Evolutionary conservation across 345 rosid species (phyloP).

Genomic region (Salix dunnii): DNA sequence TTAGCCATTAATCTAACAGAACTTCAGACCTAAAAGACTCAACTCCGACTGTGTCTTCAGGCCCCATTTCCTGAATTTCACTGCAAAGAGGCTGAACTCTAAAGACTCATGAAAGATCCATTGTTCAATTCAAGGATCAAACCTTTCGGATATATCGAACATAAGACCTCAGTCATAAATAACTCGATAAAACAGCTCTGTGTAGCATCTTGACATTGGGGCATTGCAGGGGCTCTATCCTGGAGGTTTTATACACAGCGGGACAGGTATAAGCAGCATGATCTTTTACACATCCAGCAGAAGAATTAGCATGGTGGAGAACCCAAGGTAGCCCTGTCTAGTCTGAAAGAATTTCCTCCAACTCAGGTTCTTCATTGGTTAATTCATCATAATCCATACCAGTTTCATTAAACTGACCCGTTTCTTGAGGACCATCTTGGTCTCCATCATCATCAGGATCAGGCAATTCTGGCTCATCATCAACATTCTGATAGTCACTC

Average conservation of each 20-base stretch:
- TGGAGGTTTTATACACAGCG: neutral
- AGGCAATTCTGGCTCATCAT: conserved; percentile 53
- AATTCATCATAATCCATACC: conserved; percentile 55
- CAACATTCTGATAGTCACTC: conserved; percentile 42
- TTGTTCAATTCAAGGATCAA: neutral
- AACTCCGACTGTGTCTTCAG: neutral
- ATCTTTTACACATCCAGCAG: neutral
- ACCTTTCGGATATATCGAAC: neutral
- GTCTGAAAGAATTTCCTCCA: conserved; percentile 82
- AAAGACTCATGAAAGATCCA: neutral
- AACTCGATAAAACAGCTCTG: neutral
- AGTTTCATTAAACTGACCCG: conserved; percentile 39
- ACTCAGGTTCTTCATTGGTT: conserved; percentile 65
- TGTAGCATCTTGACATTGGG: neutral
- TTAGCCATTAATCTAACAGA: neutral
- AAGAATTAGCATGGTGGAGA: neutral
- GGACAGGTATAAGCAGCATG: neutral
- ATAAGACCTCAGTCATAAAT: neutral
- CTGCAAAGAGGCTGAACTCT: neutral
- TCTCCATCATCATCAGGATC: conserved; percentile 72
- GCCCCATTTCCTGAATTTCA: neutral
- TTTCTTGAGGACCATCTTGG: conserved; percentile 30
- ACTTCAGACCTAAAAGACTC: neutral
- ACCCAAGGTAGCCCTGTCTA: conserved; percentile 20
- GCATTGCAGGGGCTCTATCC: neutral